Evolutionary conservation across 192 early-diverging fungal species (phyloP).

Genomic region (Helicostylum pulchrum): DNA sequence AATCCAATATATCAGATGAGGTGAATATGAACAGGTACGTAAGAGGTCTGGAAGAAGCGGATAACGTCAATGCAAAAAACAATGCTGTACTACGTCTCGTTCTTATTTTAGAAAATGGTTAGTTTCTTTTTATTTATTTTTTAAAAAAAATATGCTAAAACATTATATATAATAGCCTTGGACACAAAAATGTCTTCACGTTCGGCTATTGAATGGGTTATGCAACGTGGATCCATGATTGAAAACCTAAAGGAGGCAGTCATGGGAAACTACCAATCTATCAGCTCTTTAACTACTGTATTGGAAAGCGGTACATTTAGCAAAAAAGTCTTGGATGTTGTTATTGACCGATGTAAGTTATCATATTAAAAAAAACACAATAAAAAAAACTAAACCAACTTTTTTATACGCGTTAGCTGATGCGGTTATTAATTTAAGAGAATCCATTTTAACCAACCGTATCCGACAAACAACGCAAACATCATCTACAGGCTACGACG

Average conservation of each 20-base stretch:
- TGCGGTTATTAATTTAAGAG: conserved; percentile 53
- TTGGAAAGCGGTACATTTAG: conserved; percentile 45
- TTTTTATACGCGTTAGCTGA: conserved; percentile 27
- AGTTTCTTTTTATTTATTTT: neutral
- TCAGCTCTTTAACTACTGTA: conserved; percentile 43
- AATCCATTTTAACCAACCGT: conserved; percentile 54
- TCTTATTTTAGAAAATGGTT: conserved; percentile 53
- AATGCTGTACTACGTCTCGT: conserved; percentile 51
- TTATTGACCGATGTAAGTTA: conserved; percentile 52
- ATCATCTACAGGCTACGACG: conserved; percentile 1
- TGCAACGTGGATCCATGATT: conserved; percentile 50
- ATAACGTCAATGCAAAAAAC: conserved; percentile 34
- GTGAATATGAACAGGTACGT: conserved; percentile 6
- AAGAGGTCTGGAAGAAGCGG: conserved; percentile 22
- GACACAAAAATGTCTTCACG: conserved; percentile 40
- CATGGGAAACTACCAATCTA: conserved; percentile 55
- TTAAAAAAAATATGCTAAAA: neutral
- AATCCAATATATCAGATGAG: neutral
- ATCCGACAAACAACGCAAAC: conserved; percentile 43
- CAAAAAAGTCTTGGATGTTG: conserved; percentile 50
- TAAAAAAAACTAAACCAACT: too few relatives aligned
- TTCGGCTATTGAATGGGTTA: conserved; percentile 57
- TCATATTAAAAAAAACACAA: neutral
- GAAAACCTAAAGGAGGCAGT: conserved; percentile 53
- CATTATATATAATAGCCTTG: conserved; percentile 24